These are phyloP conservation scores for Macaranga tanarius DNA, from an alignment of 441 rosid species.

Conservation along the genomic window DNA sequence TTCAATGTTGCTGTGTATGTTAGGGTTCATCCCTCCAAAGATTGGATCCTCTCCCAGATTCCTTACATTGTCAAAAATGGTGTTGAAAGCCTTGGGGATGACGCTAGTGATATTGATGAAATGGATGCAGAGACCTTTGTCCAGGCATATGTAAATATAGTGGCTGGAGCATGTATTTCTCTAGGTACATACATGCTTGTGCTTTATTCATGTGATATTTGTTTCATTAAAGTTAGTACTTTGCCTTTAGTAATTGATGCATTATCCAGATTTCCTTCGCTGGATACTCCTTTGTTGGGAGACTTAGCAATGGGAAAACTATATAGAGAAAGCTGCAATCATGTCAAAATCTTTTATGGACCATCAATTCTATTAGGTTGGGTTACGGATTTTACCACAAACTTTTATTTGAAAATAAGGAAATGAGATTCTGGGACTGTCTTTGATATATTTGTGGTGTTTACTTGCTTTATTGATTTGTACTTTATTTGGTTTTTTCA, in stretches of 20 bases:
- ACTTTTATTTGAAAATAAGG: not conserved
- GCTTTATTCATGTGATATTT: constrained; percentile 4
- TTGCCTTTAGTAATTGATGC: too few relatives aligned
- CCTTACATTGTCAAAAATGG: constrained; percentile 77
- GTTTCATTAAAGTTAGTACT: not conserved
- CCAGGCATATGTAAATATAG: constrained; percentile 88
- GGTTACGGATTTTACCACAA: not conserved
- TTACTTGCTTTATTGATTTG: not conserved
- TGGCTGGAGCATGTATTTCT: constrained; percentile 95
- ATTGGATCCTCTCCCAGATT: constrained; percentile 90
- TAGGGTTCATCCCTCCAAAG: constrained; percentile 81
- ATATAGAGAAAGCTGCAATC: not conserved
- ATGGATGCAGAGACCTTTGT: constrained; percentile 83
- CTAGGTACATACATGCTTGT: constrained; percentile 64
- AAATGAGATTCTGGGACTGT: not conserved
- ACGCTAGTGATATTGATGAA: constrained; percentile 64
- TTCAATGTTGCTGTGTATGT: constrained; percentile 29
- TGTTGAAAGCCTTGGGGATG: constrained; percentile 61
- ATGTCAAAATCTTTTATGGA: not conserved
- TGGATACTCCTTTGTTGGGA: not conserved
- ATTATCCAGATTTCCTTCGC: too few relatives aligned
- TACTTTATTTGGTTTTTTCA: too few relatives aligned
- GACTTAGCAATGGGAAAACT: not conserved
- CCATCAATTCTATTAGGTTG: not conserved
- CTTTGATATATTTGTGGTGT: not conserved